Evolutionary conservation across 306 rosid species (phyloP).

Genomic region (Pyrus communis): DNA sequence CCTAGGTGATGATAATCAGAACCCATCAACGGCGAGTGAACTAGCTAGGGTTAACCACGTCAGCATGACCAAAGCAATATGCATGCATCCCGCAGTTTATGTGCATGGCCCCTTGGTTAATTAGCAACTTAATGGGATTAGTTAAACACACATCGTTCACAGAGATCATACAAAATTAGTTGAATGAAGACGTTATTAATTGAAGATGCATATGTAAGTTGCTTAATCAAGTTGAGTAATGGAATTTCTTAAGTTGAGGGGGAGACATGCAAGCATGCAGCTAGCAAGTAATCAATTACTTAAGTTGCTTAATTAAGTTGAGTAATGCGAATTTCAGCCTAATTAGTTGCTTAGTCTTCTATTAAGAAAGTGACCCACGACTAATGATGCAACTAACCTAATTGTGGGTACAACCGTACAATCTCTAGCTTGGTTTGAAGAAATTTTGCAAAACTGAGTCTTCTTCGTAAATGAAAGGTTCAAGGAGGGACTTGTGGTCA

Average conservation of each 20-base stretch:
- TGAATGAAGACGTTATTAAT: background rate
- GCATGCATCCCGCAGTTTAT: background rate
- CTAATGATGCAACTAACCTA: no score
- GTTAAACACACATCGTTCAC: no score
- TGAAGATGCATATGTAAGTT: background rate
- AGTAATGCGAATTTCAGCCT: background rate
- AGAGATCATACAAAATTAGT: no score
- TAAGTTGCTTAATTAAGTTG: background rate
- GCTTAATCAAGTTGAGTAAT: background rate
- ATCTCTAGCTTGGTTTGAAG: no score
- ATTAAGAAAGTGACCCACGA: no score
- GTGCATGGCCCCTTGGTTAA: background rate
- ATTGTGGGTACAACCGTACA: no score
- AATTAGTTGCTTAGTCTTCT: no score
- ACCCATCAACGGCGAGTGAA: background rate
- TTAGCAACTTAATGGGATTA: background rate
- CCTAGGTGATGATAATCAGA: background rate
- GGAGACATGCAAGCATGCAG: no score
- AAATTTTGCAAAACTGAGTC: no score
- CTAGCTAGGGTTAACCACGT: background rate
- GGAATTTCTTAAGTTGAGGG: background rate
- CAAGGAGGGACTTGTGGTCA: no score
- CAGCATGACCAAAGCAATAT: conserved; percentile 9
- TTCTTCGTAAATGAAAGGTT: no score
- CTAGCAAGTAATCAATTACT: no score